Percentiles rank a stretch among this genome's conserved stretches.
Evolutionary conservation across 371 early-diverging fungal species (phyloP).

Genomic region (Rhizopus arrhizus): DNA sequence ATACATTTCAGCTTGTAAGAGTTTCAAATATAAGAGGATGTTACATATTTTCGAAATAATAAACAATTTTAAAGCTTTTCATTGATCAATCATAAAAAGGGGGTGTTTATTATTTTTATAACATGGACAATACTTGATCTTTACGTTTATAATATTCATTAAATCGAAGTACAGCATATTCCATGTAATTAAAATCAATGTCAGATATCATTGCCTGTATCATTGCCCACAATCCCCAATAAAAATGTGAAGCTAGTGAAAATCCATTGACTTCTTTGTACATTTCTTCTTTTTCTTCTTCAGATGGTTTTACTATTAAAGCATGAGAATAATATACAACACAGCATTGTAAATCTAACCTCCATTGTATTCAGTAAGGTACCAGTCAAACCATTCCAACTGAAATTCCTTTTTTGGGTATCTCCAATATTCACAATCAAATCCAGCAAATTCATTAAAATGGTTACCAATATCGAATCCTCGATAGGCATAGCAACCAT

Average conservation of each 20-base stretch:
- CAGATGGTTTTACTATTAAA: conserved; percentile 31
- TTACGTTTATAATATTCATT: conserved; percentile 72
- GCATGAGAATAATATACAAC: conserved; percentile 9
- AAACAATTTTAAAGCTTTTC: too few relatives aligned
- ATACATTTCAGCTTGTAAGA: too few relatives aligned
- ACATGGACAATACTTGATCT: conserved; percentile 26
- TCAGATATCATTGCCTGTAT: conserved; percentile 88
- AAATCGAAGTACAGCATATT: conserved; percentile 84
- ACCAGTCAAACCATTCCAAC: conserved; percentile 71
- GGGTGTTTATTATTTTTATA: background rate
- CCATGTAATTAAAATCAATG: conserved; percentile 91
- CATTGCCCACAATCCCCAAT: conserved; percentile 93
- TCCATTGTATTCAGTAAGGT: conserved; percentile 47
- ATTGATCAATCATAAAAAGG: too few relatives aligned
- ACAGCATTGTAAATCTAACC: conserved; percentile 20
- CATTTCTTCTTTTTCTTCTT: conserved; percentile 61
- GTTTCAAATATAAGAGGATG: too few relatives aligned
- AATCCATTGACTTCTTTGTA: conserved; percentile 80
- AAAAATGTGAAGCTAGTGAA: conserved; percentile 87
- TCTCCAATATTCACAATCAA: conserved; percentile 89
- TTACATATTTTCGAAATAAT: too few relatives aligned
- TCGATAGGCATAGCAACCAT: conserved; percentile 81
- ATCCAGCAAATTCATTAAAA: conserved; percentile 92
- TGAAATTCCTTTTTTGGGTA: conserved; percentile 80
- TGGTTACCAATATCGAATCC: conserved; percentile 96